These are phyloP conservation scores for Croton laevigatus DNA, from an alignment of 441 rosid genomes.

Conservation along the genomic window DNA sequence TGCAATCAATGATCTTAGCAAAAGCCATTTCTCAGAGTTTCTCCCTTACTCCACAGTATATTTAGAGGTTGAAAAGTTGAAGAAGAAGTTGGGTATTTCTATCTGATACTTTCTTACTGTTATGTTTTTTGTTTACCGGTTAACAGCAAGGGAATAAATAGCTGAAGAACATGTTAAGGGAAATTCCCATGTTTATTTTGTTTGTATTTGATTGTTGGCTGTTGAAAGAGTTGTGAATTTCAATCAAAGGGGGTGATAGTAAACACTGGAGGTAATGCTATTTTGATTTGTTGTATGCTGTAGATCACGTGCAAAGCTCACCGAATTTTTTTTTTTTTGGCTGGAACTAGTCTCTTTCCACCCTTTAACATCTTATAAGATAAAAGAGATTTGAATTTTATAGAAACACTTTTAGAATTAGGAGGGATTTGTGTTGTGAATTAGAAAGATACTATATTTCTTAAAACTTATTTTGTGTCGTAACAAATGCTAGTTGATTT, in stretches of 20 bases:
- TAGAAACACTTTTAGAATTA: too few species aligned
- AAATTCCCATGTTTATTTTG: conserved; percentile 25
- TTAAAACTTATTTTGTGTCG: too few species aligned
- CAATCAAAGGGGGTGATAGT: conserved; percentile 25
- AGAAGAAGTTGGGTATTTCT: conserved; percentile 67
- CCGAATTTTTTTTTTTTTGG: too few species aligned
- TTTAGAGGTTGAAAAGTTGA: conserved; percentile 93
- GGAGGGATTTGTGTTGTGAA: too few species aligned
- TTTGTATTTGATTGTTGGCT: conserved; percentile 35
- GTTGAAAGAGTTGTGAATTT: conserved; percentile 29
- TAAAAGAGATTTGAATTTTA: too few species aligned
- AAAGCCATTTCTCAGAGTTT: conserved; percentile 70
- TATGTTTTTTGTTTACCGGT: conserved; percentile 30
- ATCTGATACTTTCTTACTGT: conserved; percentile 35
- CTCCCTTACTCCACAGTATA: conserved; percentile 89
- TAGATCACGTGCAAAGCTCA: not conserved
- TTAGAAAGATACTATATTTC: too few species aligned
- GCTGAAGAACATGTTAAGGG: conserved; percentile 42
- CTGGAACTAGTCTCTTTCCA: too few species aligned
- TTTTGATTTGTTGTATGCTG: not conserved
- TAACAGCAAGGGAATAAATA: conserved; percentile 53
- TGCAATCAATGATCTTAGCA: conserved; percentile 88
- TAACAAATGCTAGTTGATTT: too few species aligned
- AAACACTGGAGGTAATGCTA: not conserved
- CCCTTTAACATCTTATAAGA: too few species aligned